Percentiles rank a stretch among this genome's conserved stretches.
Conservation (phyloP, 495 filamentous ascomycete species). For the Rhypophila decipiens region DNA sequence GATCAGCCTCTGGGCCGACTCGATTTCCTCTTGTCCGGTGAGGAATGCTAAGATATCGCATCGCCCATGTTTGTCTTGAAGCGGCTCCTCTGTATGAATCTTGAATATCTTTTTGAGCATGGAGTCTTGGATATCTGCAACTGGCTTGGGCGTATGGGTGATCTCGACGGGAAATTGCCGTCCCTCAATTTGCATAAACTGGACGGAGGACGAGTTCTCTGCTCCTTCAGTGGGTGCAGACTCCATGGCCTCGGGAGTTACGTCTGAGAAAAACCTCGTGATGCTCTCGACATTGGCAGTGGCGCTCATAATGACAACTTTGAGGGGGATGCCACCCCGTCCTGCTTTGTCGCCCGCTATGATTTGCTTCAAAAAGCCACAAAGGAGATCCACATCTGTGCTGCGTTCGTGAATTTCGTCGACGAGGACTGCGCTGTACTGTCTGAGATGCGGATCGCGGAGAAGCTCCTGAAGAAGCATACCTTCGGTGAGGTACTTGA, state of each 20-base stretch:
- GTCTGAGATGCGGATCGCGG: constrained; percentile 70
- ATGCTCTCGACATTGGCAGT: constrained; percentile 82
- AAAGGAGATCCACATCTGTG: constrained; percentile 86
- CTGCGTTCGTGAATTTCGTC: constrained; percentile 98
- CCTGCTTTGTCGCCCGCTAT: constrained; percentile 51
- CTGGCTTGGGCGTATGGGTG: constrained; percentile 67
- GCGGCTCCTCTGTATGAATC: constrained; percentile 77
- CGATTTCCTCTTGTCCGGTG: constrained; percentile 90
- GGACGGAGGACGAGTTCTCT: constrained; percentile 15
- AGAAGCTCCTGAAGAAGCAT: constrained; percentile 95
- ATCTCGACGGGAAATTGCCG: constrained; percentile 82
- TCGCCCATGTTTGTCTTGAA: constrained; percentile 56
- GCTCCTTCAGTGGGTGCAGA: background rate
- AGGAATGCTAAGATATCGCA: constrained; percentile 85
- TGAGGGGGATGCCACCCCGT: constrained; percentile 66
- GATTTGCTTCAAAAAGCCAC: constrained; percentile 80
- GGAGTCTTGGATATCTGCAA: constrained; percentile 76
- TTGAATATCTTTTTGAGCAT: constrained; percentile 80
- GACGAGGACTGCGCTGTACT: constrained; percentile 85
- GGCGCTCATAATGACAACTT: constrained; percentile 94
- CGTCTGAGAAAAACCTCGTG: constrained; percentile 60
- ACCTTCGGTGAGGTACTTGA: constrained; percentile 95
- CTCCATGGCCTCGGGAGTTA: constrained; percentile 1
- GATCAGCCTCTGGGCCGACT: constrained; percentile 69
- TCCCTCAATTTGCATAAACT: constrained; percentile 72